Percentiles rank a stretch among this genome's conserved stretches.
phyloP scores from a whole-genome alignment of 2,329 filamentous ascomycete species.

The Cladosporium oxysporum region DNA sequence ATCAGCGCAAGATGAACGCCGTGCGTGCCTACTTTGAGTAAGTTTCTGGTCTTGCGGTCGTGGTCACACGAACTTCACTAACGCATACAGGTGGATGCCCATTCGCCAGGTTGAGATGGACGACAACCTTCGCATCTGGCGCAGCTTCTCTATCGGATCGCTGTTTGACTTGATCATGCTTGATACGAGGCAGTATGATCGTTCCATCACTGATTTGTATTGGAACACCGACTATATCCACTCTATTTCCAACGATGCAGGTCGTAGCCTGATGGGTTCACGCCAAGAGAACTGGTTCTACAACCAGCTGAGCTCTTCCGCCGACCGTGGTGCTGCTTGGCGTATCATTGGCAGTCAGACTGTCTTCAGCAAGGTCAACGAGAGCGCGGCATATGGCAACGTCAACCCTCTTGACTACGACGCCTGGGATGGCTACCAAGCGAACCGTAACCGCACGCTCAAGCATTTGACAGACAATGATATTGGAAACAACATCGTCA shows the following conservation, averaged over 20 bases:
- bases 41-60: neutral
- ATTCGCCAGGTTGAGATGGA: constrained; percentile 67
- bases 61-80: neutral
- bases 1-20: constrained; percentile 70
- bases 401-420: constrained; percentile 56
- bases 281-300: constrained; percentile 77
- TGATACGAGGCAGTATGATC: constrained; percentile 69
- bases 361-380: constrained; percentile 62
- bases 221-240: constrained; percentile 37
- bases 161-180: constrained; percentile 69
- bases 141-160: constrained; percentile 65
- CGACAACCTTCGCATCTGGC: constrained; percentile 69
- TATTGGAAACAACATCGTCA: constrained; percentile 72
- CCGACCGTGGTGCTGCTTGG: constrained; percentile 69
- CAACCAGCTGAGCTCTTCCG: constrained; percentile 44
- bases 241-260: constrained; percentile 64
- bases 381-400: constrained; percentile 47
- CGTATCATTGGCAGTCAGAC: constrained; percentile 71
- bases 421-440: constrained; percentile 65
- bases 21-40: constrained; percentile 4
- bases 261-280: constrained; percentile 69
- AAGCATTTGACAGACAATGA: constrained; percentile 66
- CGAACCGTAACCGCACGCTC: constrained; percentile 71
- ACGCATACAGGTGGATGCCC: constrained; percentile 45
- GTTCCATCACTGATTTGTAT: constrained; percentile 61